These are phyloP conservation scores for Brassica balearica DNA, from an alignment of 441 rosid species.

Conservation along the genomic window DNA sequence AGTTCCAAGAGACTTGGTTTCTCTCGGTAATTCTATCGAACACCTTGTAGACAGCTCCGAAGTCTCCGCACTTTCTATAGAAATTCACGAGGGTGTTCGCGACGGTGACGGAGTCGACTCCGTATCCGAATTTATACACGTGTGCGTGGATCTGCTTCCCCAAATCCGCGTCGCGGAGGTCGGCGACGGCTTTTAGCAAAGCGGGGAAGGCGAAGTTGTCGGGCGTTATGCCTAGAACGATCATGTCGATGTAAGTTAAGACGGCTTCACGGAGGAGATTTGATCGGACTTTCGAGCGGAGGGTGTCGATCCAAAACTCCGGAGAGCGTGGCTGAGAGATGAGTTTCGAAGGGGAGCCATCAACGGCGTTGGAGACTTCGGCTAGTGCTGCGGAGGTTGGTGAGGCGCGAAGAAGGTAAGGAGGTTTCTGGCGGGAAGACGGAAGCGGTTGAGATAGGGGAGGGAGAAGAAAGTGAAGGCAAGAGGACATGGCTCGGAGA, in stretches of 20 bases:
- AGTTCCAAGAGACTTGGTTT: constrained; percentile 93
- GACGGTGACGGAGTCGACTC: constrained; percentile 53
- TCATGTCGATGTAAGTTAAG: constrained; percentile 65
- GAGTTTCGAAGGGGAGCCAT: constrained; percentile 40
- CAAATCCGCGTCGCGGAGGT: constrained; percentile 57
- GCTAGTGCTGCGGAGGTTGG: neutral
- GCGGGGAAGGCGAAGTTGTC: constrained; percentile 83
- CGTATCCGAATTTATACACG: constrained; percentile 73
- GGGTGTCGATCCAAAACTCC: constrained; percentile 67
- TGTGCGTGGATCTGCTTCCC: constrained; percentile 85
- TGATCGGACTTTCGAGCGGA: constrained; percentile 65
- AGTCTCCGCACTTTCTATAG: constrained; percentile 70
- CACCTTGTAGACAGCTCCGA: constrained; percentile 61
- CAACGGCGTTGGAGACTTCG: constrained; percentile 11
- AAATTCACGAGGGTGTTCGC: constrained; percentile 77
- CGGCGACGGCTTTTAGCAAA: constrained; percentile 68
- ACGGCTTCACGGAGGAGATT: constrained; percentile 70
- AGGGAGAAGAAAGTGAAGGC: too few species aligned
- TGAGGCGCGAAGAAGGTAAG: too few species aligned
- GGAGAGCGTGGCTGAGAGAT: constrained; percentile 42
- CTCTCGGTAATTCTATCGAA: constrained; percentile 76
- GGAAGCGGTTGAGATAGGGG: too few species aligned
- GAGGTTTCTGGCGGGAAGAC: too few species aligned
- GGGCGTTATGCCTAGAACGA: constrained; percentile 48
- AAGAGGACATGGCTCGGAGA: too few species aligned